phyloP scores from a whole-genome alignment of 2,329 filamentous ascomycete genomes.

The Colletotrichum aenigma region DNA sequence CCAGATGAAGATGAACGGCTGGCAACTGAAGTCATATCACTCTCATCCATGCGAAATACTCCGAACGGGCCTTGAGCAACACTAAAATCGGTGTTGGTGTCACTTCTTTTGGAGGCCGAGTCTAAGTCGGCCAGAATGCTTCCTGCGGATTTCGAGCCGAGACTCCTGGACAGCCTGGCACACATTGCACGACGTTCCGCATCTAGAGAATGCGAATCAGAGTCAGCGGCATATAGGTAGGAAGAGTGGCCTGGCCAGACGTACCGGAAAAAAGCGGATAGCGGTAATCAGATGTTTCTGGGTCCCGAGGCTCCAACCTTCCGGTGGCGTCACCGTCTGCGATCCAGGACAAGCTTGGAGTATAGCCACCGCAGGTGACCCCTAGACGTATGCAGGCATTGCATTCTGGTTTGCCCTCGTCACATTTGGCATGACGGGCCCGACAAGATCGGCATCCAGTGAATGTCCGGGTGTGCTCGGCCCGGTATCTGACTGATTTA shows the following conservation, averaged over 20 bases:
- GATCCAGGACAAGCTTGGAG: background rate
- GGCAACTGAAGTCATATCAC: background rate
- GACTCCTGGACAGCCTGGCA: background rate
- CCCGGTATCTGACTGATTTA: background rate
- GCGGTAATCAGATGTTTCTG: background rate
- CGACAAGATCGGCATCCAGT: conserved; percentile 37
- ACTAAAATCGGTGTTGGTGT: background rate
- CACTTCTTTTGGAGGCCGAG: background rate
- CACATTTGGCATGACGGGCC: conserved; percentile 48
- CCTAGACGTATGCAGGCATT: conserved; percentile 37
- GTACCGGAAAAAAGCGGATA: background rate
- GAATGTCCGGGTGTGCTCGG: conserved; percentile 25
- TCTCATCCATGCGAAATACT: background rate
- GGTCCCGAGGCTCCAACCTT: background rate
- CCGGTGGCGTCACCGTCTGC: background rate
- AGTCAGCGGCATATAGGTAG: background rate
- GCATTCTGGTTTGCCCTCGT: conserved; percentile 44
- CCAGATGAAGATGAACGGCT: background rate
- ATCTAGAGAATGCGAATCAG: background rate
- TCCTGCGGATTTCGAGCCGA: background rate
- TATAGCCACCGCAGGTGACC: conserved; percentile 41
- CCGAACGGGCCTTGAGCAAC: background rate
- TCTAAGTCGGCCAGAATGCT: background rate
- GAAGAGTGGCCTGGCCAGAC: background rate
- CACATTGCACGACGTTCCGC: background rate